These are phyloP conservation scores for Moricandia arvensis DNA, from an alignment of 345 rosid genomes.

Conservation along the genomic window DNA sequence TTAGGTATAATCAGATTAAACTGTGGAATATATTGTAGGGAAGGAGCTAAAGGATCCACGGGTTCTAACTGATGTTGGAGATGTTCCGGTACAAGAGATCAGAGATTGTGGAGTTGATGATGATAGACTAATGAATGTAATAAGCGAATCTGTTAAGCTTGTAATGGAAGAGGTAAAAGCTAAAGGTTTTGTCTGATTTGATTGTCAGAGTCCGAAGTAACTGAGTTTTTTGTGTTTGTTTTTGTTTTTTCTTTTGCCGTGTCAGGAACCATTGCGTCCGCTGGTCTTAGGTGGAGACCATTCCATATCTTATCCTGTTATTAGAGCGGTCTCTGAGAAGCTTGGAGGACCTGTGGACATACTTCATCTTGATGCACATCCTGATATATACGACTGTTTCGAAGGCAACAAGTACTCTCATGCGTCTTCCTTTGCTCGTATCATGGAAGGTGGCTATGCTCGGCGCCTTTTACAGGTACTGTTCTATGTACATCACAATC, in stretches of 20 bases:
- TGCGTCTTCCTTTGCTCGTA: conserved; percentile 97
- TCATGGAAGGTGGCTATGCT: conserved; percentile 98
- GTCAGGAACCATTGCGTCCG: conserved; percentile 82
- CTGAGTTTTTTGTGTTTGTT: conserved; percentile 49
- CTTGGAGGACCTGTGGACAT: conserved; percentile 96
- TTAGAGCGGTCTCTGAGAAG: conserved; percentile 93
- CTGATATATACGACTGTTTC: conserved; percentile 80
- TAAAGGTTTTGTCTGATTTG: no score
- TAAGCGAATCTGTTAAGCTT: conserved; percentile 79
- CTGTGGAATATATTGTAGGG: conserved; percentile 47
- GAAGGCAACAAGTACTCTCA: conserved; percentile 96
- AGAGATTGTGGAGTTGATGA: conserved; percentile 95
- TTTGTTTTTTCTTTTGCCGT: not conserved
- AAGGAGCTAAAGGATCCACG: conserved; percentile 85
- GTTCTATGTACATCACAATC: conserved; percentile 25
- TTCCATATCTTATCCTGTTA: conserved; percentile 87
- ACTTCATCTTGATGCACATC: conserved; percentile 99
- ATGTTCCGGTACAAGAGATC: conserved; percentile 96
- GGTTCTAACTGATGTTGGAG: conserved; percentile 93
- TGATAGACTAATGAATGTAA: conserved; percentile 87
- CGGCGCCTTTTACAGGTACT: conserved; percentile 83
- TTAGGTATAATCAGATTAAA: not conserved
- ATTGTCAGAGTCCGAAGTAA: not conserved
- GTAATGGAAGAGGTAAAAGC: conserved; percentile 82
- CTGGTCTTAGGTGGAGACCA: conserved; percentile 96